Evolutionary conservation across 164 flowering plant species (phyloP).

Genomic region (Nymphaea colorata): DNA sequence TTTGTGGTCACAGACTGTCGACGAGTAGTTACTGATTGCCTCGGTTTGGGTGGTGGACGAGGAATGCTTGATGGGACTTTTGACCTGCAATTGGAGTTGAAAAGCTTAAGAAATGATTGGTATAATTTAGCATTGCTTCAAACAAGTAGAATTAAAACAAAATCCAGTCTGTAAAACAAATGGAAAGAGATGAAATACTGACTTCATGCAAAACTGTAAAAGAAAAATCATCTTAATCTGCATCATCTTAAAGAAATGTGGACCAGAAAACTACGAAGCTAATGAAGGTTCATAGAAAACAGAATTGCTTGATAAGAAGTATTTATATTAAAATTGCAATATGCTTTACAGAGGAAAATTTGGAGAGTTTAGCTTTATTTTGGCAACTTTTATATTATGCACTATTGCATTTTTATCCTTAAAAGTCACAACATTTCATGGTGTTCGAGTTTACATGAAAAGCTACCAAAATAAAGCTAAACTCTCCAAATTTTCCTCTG

Average conservation of each 20-base stretch:
- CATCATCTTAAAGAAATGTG: background rate
- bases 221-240: background rate
- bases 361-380: no score
- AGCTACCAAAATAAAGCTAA: no score
- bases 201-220: background rate
- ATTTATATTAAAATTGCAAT: no score
- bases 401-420: no score
- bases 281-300: no score
- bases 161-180: background rate
- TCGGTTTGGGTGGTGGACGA: slow-evolving; percentile 15
- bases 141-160: no score
- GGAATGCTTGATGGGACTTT: slow-evolving; percentile 16
- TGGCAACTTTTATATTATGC: no score
- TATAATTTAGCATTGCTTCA: background rate
- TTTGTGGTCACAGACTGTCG: slow-evolving; percentile 2
- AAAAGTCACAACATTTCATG: no score
- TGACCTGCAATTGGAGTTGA: slow-evolving; percentile 6
- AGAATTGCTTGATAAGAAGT: no score
- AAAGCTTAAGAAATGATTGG: background rate
- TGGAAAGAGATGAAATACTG: background rate
- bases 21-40: slow-evolving; percentile 7
- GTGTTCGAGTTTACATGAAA: no score
- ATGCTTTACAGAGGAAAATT: no score
- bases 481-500: no score
- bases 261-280: background rate